Base-by-base conservation (phyloP, 1,139 yeast species). In the Taphrina sp. region DNA sequence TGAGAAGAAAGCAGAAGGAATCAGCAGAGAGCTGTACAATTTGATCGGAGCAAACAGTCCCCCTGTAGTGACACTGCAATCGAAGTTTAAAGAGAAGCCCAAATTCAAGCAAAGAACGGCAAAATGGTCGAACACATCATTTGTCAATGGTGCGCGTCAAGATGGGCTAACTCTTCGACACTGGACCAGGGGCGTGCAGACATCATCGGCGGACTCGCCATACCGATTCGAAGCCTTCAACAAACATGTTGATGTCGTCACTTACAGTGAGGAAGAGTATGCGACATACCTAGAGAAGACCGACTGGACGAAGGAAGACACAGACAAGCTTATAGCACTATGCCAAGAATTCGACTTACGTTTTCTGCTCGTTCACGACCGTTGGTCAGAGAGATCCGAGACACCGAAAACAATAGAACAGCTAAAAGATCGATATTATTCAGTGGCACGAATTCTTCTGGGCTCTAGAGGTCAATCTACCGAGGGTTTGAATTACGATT, bases 21-120 rank as follows among this genome's bases (percentile, higher is more conserved):
- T 92, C 81, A 94, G 88, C 61, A 77, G 98, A 62, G 98, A 92
- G 68, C 74, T 92, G 55, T 90, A 85, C 69, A 85, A 85, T 63
- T 75, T 94, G 59, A 73, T 94, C 38, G 98, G 99, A 1, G 92
- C 94, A 38, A 89, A 88, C 68, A 82, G 95, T 1, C 96, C 98
- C 0, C 94, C 98, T 1, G 80, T 89, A 2, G 75, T 79, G 5
- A 76, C 79, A 8, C 66, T 73, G 33, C 73, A 72, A 44, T 73
- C 74, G 49, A 79, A 80, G 62, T 81, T 82, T 63, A 86, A 85
- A 64, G 86, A 83, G 58, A 78, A 80, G 62, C 75, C 89, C 58
- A 79, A 79, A 59, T 73, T 83, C 64, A 70, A 73, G 44, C 76
- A 75, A 22, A 83, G 80, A 62, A 85, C 88, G 0, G 79, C 92